phyloP scores from a whole-genome alignment of 2,329 filamentous ascomycete genomes.

The Venturia effusa region DNA sequence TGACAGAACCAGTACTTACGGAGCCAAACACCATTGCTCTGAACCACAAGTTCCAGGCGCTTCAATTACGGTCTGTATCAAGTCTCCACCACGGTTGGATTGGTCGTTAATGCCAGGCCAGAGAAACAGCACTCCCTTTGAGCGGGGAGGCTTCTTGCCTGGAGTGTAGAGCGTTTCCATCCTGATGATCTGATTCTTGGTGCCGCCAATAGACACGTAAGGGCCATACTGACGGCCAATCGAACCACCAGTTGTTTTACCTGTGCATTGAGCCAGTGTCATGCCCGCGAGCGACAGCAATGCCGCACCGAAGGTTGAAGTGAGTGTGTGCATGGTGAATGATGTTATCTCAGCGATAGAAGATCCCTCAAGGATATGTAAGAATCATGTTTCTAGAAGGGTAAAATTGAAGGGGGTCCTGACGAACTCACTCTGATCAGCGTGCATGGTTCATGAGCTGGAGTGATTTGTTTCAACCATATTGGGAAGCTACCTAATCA shows the following conservation, averaged over 20 bases:
- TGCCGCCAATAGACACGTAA: neutral
- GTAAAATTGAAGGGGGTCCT: too few species aligned
- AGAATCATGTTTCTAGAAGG: too few species aligned
- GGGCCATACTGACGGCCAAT: neutral
- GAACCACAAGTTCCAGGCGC: neutral
- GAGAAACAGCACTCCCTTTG: neutral
- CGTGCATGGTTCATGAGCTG: too few species aligned
- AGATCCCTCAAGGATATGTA: too few species aligned
- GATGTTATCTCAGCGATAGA: too few species aligned
- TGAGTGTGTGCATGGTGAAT: neutral
- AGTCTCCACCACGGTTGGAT: neutral
- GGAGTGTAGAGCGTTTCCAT: slow-evolving; percentile 4
- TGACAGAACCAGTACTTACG: neutral
- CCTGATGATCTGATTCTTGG: neutral
- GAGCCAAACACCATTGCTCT: neutral
- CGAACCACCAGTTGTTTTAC: neutral
- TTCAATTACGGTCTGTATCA: slow-evolving; percentile 2
- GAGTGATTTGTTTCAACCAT: too few species aligned
- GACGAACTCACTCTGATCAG: too few species aligned
- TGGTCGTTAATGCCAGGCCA: neutral
- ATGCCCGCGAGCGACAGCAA: neutral
- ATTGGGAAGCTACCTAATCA: too few species aligned
- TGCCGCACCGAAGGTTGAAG: neutral
- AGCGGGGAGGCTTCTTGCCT: neutral
- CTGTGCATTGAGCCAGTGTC: neutral